Conservation (phyloP, 164 flowering plant species). For the Tetracentron sinense region DNA sequence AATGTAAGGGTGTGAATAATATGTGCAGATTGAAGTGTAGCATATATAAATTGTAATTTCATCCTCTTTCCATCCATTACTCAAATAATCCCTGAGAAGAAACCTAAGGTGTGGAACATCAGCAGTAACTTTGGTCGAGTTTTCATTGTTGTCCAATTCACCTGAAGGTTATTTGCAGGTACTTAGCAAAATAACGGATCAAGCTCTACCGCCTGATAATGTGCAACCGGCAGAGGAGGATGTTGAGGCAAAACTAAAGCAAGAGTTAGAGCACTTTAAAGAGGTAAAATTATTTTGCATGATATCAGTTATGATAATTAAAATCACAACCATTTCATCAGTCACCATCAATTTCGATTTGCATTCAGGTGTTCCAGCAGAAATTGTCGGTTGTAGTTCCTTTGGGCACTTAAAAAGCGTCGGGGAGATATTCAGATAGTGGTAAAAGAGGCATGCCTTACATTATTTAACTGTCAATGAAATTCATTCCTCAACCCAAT, state of each 20-base stretch:
- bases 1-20: no score
- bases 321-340: not conserved
- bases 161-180: slow-evolving; percentile 27
- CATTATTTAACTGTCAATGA: not conserved
- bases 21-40: no score
- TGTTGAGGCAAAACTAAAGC: slow-evolving; percentile 23
- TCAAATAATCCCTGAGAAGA: no score
- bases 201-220: slow-evolving; percentile 4
- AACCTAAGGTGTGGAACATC: not conserved
- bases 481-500: slow-evolving; percentile 3
- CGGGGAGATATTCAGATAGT: slow-evolving; percentile 1
- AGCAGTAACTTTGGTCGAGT: not conserved
- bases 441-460: not conserved
- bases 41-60: no score
- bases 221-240: slow-evolving; percentile 18
- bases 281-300: slow-evolving; percentile 21
- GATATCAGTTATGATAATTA: not conserved
- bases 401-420: slow-evolving; percentile 15
- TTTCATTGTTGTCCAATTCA: slow-evolving; percentile 1
- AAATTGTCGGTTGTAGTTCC: slow-evolving; percentile 18
- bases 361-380: slow-evolving; percentile 33
- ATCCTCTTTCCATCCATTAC: no score
- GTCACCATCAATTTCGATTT: not conserved
- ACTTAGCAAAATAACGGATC: slow-evolving; percentile 16
- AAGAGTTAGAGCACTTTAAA: slow-evolving; percentile 45